Conservation (phyloP, 2,329 filamentous ascomycete species). For the Thielaviopsis cerberus region DNA sequence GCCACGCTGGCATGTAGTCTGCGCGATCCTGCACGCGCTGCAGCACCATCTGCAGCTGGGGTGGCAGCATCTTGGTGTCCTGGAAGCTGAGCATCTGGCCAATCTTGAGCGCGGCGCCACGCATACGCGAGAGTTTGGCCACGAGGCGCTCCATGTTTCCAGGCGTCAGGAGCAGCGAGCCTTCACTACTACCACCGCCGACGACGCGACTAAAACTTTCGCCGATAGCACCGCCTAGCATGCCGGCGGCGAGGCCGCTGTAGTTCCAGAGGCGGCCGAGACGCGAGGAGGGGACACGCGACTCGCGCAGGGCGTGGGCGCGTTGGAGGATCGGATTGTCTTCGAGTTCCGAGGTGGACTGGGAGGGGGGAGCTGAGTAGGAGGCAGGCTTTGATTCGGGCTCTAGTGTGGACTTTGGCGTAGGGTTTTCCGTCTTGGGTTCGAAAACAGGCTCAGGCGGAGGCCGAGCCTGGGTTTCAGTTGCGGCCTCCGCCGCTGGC, state of each 20-base stretch:
- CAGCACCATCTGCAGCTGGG: slow-evolving; percentile 69
- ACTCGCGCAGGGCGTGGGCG: slow-evolving; percentile 62
- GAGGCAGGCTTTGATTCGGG: background rate
- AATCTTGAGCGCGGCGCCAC: slow-evolving; percentile 87
- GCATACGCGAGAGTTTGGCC: slow-evolving; percentile 82
- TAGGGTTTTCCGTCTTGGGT: background rate
- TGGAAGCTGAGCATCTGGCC: slow-evolving; percentile 98
- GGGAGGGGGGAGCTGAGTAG: background rate
- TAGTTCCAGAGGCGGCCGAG: slow-evolving; percentile 89
- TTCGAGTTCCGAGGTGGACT: background rate
- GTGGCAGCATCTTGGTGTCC: slow-evolving; percentile 85
- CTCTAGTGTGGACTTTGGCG: background rate
- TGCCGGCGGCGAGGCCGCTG: slow-evolving; percentile 75
- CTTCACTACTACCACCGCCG: slow-evolving; percentile 37
- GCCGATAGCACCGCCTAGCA: slow-evolving; percentile 80
- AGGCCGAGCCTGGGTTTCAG: background rate
- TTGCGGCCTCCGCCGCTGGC: background rate
- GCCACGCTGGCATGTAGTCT: slow-evolving; percentile 93
- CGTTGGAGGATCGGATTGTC: slow-evolving; percentile 15
- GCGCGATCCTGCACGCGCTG: slow-evolving; percentile 90
- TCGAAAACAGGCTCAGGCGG: background rate
- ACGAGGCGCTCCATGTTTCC: slow-evolving; percentile 88
- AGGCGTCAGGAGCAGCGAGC: slow-evolving; percentile 69
- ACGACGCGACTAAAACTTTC: slow-evolving; percentile 69
- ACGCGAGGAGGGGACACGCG: slow-evolving; percentile 72